Conservation (phyloP, 768 basidiomycete species). For the Naganishia vaughanmartiniae region DNA sequence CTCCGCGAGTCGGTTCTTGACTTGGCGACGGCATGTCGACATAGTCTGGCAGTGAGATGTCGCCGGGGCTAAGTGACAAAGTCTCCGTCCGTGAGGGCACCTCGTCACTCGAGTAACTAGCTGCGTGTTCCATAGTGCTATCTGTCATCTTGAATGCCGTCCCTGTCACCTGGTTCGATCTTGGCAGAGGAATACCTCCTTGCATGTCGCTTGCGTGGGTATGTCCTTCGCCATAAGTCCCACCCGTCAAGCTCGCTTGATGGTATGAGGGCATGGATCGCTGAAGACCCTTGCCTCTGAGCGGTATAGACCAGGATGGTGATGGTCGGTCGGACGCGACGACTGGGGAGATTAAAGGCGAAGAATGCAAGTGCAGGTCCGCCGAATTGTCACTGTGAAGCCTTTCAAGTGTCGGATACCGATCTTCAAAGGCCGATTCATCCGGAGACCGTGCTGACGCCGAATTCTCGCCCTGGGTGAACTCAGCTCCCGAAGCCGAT, state of each 20-base stretch:
- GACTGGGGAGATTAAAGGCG: constrained; percentile 5
- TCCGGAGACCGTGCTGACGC: constrained; percentile 25
- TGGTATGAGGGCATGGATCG: constrained; percentile 23
- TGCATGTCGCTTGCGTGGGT: not conserved
- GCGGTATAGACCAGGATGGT: not conserved
- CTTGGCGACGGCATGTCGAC: constrained; percentile 30
- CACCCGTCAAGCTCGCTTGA: constrained; percentile 43
- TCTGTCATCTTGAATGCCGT: constrained; percentile 43
- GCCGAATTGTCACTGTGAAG: constrained; percentile 48
- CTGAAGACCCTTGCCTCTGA: constrained; percentile 2
- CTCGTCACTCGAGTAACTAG: not conserved
- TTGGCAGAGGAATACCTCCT: constrained; percentile 18
- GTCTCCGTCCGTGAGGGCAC: not conserved
- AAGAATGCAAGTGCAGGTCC: constrained; percentile 7
- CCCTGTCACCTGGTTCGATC: constrained; percentile 50
- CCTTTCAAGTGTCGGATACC: constrained; percentile 85
- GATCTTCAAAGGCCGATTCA: constrained; percentile 58
- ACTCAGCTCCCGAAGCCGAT: not conserved
- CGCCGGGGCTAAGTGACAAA: not conserved
- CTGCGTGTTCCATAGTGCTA: not conserved
- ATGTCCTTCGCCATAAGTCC: constrained; percentile 31
- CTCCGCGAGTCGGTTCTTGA: constrained; percentile 11
- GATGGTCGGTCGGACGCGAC: not conserved
- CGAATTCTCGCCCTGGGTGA: not conserved
- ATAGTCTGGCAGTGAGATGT: constrained; percentile 21